Percentiles rank a stretch among this genome's conserved stretches.
Evolutionary conservation across 257 asterid genomes (phyloP).

Genomic region (Solanum phureja): DNA sequence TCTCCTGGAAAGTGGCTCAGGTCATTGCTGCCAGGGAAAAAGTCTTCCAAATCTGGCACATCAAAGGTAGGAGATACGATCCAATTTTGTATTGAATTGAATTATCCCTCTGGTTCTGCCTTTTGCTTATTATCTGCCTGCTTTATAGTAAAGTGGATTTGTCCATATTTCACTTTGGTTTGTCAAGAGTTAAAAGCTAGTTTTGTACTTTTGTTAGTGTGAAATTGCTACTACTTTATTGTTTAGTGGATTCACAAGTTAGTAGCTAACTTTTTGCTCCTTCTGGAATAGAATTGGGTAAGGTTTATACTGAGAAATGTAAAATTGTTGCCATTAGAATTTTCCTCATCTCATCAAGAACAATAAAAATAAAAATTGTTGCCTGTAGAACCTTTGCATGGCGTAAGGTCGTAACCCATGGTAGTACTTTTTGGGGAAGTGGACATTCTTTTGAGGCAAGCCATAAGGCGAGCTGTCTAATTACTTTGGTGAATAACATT

Average conservation of each 20-base stretch:
- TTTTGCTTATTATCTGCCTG: not conserved
- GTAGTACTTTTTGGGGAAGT: not conserved
- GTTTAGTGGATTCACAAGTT: not conserved
- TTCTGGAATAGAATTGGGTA: not conserved
- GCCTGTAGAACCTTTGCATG: not conserved
- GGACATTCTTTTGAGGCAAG: not conserved
- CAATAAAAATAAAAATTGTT: not conserved
- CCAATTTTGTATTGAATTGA: not conserved
- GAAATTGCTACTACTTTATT: not conserved
- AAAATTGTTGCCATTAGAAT: not conserved
- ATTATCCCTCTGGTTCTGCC: not conserved
- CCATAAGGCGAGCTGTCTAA: not conserved
- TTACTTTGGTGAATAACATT: not conserved
- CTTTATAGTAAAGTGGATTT: not conserved
- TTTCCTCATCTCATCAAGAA: not conserved
- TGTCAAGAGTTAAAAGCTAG: not conserved
- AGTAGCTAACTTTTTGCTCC: not conserved
- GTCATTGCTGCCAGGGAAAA: conserved; percentile 37
- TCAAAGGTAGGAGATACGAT: conserved; percentile 23
- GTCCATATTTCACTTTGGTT: not conserved
- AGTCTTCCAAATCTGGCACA: conserved; percentile 26
- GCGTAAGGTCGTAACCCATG: not conserved
- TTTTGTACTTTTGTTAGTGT: not conserved
- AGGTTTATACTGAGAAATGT: not conserved
- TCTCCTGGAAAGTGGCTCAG: conserved; percentile 72